These are phyloP conservation scores for Penstemon newberryi DNA, from an alignment of 257 asterid species.

Conservation along the genomic window DNA sequence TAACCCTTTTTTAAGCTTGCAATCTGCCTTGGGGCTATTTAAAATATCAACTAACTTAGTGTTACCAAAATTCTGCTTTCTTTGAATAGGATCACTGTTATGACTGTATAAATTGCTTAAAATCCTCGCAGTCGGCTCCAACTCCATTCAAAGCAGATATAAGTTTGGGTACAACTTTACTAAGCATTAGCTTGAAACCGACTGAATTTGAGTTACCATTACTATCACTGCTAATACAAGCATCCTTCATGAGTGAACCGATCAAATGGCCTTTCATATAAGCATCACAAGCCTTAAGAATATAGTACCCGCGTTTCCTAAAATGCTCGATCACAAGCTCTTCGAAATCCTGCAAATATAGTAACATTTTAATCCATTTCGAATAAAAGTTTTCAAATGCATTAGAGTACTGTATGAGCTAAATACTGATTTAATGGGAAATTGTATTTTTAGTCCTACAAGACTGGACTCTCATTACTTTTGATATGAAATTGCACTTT, in stretches of 20 bases:
- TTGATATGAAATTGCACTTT: no score
- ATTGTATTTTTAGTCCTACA: no score
- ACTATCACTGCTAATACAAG: constrained; percentile 30
- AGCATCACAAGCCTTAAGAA: constrained; percentile 93
- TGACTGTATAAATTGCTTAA: constrained; percentile 44
- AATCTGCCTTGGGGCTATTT: neutral
- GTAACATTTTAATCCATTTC: neutral
- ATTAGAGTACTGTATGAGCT: neutral
- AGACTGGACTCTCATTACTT: no score
- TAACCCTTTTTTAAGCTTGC: no score
- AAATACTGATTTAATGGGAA: neutral
- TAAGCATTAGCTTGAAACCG: constrained; percentile 94
- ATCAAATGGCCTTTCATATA: constrained; percentile 90
- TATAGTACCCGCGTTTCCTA: constrained; percentile 74
- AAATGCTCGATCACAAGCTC: constrained; percentile 78
- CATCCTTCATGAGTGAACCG: constrained; percentile 79
- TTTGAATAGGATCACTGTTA: constrained; percentile 31
- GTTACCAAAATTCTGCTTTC: neutral
- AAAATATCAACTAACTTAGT: neutral
- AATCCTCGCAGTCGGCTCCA: constrained; percentile 68
- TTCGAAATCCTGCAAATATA: constrained; percentile 69
- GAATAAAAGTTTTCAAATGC: neutral
- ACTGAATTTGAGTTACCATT: constrained; percentile 63
- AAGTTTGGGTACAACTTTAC: constrained; percentile 80
- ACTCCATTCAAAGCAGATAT: constrained; percentile 48